Evolutionary conservation across 345 rosid genomes (phyloP).

Genomic region (Salix dunnii): DNA sequence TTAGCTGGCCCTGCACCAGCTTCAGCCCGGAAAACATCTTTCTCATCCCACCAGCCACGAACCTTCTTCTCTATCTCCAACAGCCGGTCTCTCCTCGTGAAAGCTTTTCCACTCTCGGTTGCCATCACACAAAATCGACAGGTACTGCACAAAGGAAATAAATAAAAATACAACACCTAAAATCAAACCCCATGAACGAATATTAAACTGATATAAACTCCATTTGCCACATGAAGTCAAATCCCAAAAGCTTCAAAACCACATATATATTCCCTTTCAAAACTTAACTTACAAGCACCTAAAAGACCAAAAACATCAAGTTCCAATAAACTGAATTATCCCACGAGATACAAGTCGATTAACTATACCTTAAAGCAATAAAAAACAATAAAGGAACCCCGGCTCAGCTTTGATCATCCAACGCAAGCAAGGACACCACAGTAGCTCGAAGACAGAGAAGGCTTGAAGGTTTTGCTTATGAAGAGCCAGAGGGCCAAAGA

Average conservation of each 20-base stretch:
- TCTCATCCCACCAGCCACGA: conserved; percentile 63
- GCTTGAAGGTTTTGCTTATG: neutral
- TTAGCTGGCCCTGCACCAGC: conserved; percentile 44
- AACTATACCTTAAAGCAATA: neutral
- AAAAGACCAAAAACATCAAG: neutral
- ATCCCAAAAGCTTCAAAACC: neutral
- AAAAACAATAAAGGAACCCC: neutral
- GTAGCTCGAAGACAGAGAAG: neutral
- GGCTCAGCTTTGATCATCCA: neutral
- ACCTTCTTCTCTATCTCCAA: conserved; percentile 58
- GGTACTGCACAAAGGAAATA: conserved; percentile 24
- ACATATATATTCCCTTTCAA: neutral
- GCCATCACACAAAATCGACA: conserved; percentile 53
- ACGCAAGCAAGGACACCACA: neutral
- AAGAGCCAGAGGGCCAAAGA: conserved; percentile 8
- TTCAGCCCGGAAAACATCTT: conserved; percentile 62
- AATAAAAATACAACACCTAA: neutral
- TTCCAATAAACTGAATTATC: neutral
- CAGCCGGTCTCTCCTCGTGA: conserved; percentile 70
- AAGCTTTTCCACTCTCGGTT: conserved; percentile 63
- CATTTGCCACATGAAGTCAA: neutral
- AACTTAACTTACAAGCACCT: neutral
- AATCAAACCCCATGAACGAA: neutral
- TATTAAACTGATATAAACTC: neutral
- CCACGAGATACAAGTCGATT: neutral